Evolutionary conservation across 1,284 basidiomycete genomes (phyloP).

Genomic region (Tausonia pullulans): DNA sequence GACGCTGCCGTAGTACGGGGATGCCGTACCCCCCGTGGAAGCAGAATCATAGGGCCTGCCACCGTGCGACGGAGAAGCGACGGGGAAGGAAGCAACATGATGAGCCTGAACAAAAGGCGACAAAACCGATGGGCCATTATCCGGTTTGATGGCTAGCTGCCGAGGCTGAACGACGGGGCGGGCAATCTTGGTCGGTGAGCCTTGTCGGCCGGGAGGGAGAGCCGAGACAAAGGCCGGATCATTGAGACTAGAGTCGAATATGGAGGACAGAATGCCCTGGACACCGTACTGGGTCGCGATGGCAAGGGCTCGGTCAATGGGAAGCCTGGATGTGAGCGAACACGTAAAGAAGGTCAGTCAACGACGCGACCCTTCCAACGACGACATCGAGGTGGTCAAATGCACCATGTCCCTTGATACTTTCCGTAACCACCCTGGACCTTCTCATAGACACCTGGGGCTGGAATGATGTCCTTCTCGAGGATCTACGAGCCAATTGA

Average conservation of each 20-base stretch:
- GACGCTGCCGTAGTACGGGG: too few relatives aligned
- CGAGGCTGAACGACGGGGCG: too few relatives aligned
- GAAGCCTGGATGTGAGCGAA: slow-evolving; percentile 53
- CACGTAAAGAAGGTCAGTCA: slow-evolving; percentile 2
- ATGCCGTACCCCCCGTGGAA: too few relatives aligned
- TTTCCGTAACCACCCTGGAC: slow-evolving; percentile 99
- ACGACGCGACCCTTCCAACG: neutral
- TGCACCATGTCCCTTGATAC: slow-evolving; percentile 96
- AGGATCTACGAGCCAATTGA: slow-evolving; percentile 46
- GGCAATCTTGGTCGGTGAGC: slow-evolving; percentile 6
- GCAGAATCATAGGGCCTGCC: too few relatives aligned
- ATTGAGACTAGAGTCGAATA: slow-evolving; percentile 65
- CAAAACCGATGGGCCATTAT: too few relatives aligned
- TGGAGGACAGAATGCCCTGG: slow-evolving; percentile 64
- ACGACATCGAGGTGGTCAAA: slow-evolving; percentile 4
- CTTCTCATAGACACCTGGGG: slow-evolving; percentile 89
- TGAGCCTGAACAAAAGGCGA: too few relatives aligned
- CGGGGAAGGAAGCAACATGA: too few relatives aligned
- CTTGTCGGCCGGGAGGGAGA: slow-evolving; percentile 22
- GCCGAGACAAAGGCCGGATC: slow-evolving; percentile 21
- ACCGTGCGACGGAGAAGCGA: too few relatives aligned
- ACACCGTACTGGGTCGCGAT: slow-evolving; percentile 86
- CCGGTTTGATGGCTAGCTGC: too few relatives aligned
- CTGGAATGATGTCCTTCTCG: slow-evolving; percentile 82
- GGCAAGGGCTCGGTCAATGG: slow-evolving; percentile 76